phyloP scores from a whole-genome alignment of 345 rosid genomes.

The Cardiospermum halicacabum region DNA sequence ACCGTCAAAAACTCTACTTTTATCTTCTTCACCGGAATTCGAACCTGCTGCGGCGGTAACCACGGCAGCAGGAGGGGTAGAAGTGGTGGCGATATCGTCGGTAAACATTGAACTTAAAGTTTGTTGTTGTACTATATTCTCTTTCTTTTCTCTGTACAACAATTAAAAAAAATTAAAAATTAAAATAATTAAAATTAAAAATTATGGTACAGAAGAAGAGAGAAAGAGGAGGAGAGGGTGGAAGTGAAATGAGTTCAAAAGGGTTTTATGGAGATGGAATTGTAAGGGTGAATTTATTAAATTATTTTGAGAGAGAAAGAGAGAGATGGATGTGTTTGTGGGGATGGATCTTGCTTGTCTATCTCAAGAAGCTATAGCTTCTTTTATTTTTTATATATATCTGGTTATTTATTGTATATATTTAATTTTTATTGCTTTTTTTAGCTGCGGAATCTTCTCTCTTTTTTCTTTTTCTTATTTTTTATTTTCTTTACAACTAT shows the following conservation, averaged over 20 bases:
- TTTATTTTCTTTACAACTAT: constrained; percentile 1
- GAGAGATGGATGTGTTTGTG: neutral
- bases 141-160: constrained; percentile 13
- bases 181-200: constrained; percentile 8
- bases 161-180: constrained; percentile 20
- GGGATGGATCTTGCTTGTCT: constrained; percentile 74
- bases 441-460: constrained; percentile 29
- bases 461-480: constrained; percentile 17
- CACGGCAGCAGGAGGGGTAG: neutral
- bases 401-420: neutral
- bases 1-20: constrained; percentile 20
- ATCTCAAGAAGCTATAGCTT: constrained; percentile 58
- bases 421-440: constrained; percentile 14
- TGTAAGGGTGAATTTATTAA: constrained; percentile 32
- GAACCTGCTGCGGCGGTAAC: neutral
- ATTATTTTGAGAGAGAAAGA: too few species aligned
- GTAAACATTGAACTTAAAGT: constrained; percentile 21
- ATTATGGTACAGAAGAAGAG: constrained; percentile 7
- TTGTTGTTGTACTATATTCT: constrained; percentile 1
- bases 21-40: constrained; percentile 27
- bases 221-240: constrained; percentile 2
- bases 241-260: constrained; percentile 15
- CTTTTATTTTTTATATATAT: constrained; percentile 7
- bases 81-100: constrained; percentile 15
- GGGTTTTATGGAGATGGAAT: constrained; percentile 56